Evolutionary conservation across 106 monocot genomes (phyloP).

Genomic region (Dendrobium huoshanense): DNA sequence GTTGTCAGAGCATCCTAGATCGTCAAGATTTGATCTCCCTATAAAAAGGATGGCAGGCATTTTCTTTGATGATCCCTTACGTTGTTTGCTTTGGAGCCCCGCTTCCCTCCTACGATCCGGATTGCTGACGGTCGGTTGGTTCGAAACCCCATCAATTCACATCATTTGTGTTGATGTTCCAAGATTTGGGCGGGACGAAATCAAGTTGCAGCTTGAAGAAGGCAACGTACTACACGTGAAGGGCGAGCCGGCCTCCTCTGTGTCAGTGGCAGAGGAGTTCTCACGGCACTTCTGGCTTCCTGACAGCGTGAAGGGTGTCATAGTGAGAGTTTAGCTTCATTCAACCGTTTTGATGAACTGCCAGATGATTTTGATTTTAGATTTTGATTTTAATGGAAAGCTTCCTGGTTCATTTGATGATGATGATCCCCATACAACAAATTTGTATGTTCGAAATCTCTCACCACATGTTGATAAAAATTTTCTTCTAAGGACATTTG

Average conservation of each 20-base stretch:
- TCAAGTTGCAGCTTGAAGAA: slow-evolving; percentile 72
- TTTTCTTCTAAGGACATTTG: slow-evolving; percentile 97
- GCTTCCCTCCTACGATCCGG: slow-evolving; percentile 15
- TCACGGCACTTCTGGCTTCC: slow-evolving; percentile 43
- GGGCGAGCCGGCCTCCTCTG: slow-evolving; percentile 26
- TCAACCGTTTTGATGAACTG: slow-evolving; percentile 85
- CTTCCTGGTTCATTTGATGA: slow-evolving; percentile 98
- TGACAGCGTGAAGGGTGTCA: slow-evolving; percentile 38
- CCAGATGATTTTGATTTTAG: slow-evolving; percentile 95
- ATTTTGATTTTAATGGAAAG: slow-evolving; percentile 89
- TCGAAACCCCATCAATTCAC: slow-evolving; percentile 73
- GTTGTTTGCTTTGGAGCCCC: slow-evolving; percentile 46
- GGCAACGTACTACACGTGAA: slow-evolving; percentile 52
- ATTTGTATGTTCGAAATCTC: slow-evolving; percentile 97
- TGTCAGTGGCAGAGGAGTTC: slow-evolving; percentile 32
- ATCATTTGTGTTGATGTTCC: slow-evolving; percentile 66
- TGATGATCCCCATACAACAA: slow-evolving; percentile 97
- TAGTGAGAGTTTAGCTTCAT: not conserved
- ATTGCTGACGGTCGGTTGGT: slow-evolving; percentile 49
- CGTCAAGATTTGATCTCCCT: slow-evolving; percentile 40
- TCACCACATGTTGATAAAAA: slow-evolving; percentile 99
- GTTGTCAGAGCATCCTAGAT: slow-evolving; percentile 77
- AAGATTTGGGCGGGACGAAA: slow-evolving; percentile 53
- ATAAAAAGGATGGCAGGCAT: slow-evolving; percentile 28
- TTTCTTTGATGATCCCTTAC: slow-evolving; percentile 50